Conservation (phyloP, 352 stramenopile genomes). For the Peronospora tabacina region DNA sequence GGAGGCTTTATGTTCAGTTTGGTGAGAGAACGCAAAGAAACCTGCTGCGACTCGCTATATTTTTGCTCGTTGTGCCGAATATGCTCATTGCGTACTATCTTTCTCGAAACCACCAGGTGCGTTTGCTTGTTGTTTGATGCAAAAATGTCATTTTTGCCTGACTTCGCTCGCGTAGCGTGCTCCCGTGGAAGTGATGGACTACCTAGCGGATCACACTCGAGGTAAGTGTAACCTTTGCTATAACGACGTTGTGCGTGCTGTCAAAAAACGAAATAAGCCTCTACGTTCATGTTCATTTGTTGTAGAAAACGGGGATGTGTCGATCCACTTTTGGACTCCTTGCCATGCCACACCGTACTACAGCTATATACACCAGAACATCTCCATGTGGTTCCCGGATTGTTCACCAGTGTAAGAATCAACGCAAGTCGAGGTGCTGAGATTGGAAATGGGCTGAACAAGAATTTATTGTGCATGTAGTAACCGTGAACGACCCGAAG, state of each 20-base stretch:
- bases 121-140: neutral
- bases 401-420: slow-evolving; percentile 65
- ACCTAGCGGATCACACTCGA: slow-evolving; percentile 46
- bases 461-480: slow-evolving; percentile 21
- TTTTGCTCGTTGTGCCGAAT: slow-evolving; percentile 58
- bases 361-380: slow-evolving; percentile 77
- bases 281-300: neutral
- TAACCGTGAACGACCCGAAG: slow-evolving; percentile 47
- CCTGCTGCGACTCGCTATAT: slow-evolving; percentile 40
- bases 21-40: slow-evolving; percentile 46
- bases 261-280: neutral
- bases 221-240: slow-evolving; percentile 22
- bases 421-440: neutral
- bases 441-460: slow-evolving; percentile 3
- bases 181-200: slow-evolving; percentile 76
- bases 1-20: slow-evolving; percentile 48
- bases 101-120: slow-evolving; percentile 48
- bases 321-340: slow-evolving; percentile 80
- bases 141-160: neutral
- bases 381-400: slow-evolving; percentile 82
- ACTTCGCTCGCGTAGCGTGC: slow-evolving; percentile 35
- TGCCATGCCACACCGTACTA: slow-evolving; percentile 85
- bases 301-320: slow-evolving; percentile 32
- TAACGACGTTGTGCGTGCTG: neutral
- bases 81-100: slow-evolving; percentile 60